phyloP scores from a whole-genome alignment of 163 green algal genomes.

The Trebouxia gelatinosa region DNA sequence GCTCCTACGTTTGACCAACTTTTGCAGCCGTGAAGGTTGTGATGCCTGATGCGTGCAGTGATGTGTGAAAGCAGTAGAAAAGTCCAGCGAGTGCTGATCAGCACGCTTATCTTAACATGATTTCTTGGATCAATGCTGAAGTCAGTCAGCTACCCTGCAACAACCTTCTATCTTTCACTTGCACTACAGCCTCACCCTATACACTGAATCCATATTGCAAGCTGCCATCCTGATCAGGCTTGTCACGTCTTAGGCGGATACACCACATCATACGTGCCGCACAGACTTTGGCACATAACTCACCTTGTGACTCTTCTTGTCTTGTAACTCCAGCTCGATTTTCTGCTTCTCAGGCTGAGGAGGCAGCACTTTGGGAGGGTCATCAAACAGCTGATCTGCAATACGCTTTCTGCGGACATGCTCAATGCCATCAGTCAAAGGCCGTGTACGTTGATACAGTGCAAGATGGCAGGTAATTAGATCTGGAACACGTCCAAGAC shows the following conservation, averaged over 20 bases:
- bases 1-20: background rate
- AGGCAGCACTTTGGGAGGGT: slow-evolving; percentile 63
- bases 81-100: background rate
- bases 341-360: slow-evolving; percentile 58
- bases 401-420: slow-evolving; percentile 51
- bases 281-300: background rate
- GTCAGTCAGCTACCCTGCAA: background rate
- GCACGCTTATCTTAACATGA: background rate
- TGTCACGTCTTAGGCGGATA: too few relatives aligned
- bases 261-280: too few relatives aligned
- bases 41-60: background rate
- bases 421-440: background rate
- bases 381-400: slow-evolving; percentile 71
- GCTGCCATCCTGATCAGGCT: too few relatives aligned
- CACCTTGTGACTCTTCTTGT: slow-evolving; percentile 71
- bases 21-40: background rate
- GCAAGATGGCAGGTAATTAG: background rate
- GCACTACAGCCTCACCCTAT: background rate
- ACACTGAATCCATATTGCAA: background rate
- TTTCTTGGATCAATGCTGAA: too few relatives aligned
- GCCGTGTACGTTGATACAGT: background rate
- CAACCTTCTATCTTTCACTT: background rate
- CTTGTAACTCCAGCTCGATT: slow-evolving; percentile 72
- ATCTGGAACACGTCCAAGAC: background rate
- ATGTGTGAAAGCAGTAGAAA: background rate